A percentile compares a stretch with the other conserved stretches of the same genome.
Evolutionary conservation across 805 yeast species (phyloP).

Genomic region (Cyberlindnera maclurae): DNA sequence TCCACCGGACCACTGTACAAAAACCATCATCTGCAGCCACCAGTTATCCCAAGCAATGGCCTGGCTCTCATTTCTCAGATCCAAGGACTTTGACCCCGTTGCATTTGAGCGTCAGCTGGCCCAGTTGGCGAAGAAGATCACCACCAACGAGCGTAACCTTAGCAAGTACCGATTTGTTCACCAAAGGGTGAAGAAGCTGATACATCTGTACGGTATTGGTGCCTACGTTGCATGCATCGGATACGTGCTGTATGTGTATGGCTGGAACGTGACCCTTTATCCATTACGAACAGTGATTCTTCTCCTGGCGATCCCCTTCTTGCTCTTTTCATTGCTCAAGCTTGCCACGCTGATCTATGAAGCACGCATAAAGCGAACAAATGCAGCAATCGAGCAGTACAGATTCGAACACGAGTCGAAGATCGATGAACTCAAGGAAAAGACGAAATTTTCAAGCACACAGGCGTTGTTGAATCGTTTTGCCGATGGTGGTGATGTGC

Average conservation of each 20-base stretch:
- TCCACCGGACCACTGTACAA: too few species aligned
- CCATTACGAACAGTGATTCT: neutral
- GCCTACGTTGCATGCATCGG: constrained; percentile 2
- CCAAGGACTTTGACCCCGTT: constrained; percentile 34
- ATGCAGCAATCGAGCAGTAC: constrained; percentile 26
- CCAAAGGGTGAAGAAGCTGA: constrained; percentile 2
- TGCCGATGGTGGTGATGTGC: constrained; percentile 43
- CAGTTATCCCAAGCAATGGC: constrained; percentile 9
- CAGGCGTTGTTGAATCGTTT: constrained; percentile 66
- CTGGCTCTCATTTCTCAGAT: constrained; percentile 20
- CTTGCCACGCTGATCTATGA: constrained; percentile 1
- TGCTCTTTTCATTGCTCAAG: neutral
- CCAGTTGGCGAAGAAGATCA: constrained; percentile 29
- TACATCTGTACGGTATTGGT: constrained; percentile 9
- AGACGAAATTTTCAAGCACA: constrained; percentile 71
- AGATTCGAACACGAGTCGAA: constrained; percentile 42
- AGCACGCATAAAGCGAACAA: constrained; percentile 6
- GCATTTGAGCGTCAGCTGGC: constrained; percentile 37
- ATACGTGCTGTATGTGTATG: constrained; percentile 1
- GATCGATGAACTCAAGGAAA: constrained; percentile 59
- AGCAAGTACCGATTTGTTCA: constrained; percentile 9
- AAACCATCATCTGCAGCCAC: too few species aligned
- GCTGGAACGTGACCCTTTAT: neutral
- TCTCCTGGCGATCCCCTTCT: too few species aligned
- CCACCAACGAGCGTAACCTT: constrained; percentile 23